Evolutionary conservation across 139 green algal genomes (phyloP), one percentile per base, ranked within the genome.

Genomic region (Tetratostichococcus sp.): DNA sequence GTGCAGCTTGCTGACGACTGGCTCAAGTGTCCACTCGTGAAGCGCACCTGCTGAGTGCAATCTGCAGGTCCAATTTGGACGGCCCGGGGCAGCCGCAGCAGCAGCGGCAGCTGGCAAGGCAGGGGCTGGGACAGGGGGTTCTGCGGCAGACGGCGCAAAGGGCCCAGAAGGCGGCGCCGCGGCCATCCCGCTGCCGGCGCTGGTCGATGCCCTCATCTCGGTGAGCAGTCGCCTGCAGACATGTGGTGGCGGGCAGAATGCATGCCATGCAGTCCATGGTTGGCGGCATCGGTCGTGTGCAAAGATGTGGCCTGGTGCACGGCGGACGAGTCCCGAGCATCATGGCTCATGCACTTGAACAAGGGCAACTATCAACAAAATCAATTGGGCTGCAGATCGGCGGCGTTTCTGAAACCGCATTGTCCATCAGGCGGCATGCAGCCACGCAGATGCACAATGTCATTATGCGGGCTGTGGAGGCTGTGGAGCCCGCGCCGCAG

Each of bases 361-460:
- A n/a, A n/a, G n/a, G n/a, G n/a, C n/a, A n/a, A n/a, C n/a, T n/a
- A n/a, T n/a, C n/a, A n/a, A n/a, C n/a, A n/a, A n/a, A n/a, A n/a
- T n/a, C n/a, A n/a, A n/a, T 81, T 72, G 28, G 87, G 0, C 75
- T 76, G 30, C 77, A 84, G 74, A 62, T 90, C 17, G 86, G 82
- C 33, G 81, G 79, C 30, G 35, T 86, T 33, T 59, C 79, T 26
- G 81, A 86, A 23, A 77, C 81, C 0, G 79, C 83, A 67, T 33
- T 50, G 6, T 78, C 78, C 33, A 34, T 91, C 42, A 67, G 67
- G 31, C 67, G 73, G 0, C 76, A 78, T 75, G 77, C 86, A 39
- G 70, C 85, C 1, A 33, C 21, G 1, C 43, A 73, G 65, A 80
- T 76, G 28, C 30, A 69, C n/a, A 69, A 70, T 25, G 69, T 76